phyloP scores from a whole-genome alignment of 495 filamentous ascomycete species.

The Apiosordaria backusii region DNA sequence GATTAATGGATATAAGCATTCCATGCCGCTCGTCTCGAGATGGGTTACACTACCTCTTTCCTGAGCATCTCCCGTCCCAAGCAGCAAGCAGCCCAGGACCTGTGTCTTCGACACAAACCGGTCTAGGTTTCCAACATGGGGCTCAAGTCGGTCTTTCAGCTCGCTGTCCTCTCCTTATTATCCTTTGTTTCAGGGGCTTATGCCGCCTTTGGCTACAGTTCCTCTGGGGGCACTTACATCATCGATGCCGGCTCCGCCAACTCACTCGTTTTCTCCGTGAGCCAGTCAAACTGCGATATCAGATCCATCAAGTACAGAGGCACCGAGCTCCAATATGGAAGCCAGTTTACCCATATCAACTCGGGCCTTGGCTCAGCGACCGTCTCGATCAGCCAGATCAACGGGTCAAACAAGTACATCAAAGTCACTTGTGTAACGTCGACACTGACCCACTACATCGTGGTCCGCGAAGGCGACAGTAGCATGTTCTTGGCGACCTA shows the following conservation, averaged over 20 bases:
- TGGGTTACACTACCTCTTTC: not conserved
- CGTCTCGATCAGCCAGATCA: constrained; percentile 49
- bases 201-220: constrained; percentile 42
- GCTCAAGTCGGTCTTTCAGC: constrained; percentile 20
- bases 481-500: constrained; percentile 63
- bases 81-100: not conserved
- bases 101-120: not conserved
- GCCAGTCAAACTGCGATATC: constrained; percentile 57
- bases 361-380: constrained; percentile 60
- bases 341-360: constrained; percentile 53
- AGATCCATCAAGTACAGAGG: constrained; percentile 58
- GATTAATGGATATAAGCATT: not conserved
- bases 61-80: not conserved
- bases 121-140: constrained; percentile 22
- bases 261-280: constrained; percentile 55
- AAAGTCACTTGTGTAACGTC: constrained; percentile 59
- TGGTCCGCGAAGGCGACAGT: constrained; percentile 55
- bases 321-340: constrained; percentile 54
- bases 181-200: constrained; percentile 35
- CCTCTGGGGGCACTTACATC: constrained; percentile 45
- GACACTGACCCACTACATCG: constrained; percentile 61
- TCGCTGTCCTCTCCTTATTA: constrained; percentile 27
- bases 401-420: constrained; percentile 43
- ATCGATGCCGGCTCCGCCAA: constrained; percentile 55
- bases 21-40: not conserved